phyloP scores from a whole-genome alignment of 208 protist genomes.

The Leishmania tarentolae region DNA sequence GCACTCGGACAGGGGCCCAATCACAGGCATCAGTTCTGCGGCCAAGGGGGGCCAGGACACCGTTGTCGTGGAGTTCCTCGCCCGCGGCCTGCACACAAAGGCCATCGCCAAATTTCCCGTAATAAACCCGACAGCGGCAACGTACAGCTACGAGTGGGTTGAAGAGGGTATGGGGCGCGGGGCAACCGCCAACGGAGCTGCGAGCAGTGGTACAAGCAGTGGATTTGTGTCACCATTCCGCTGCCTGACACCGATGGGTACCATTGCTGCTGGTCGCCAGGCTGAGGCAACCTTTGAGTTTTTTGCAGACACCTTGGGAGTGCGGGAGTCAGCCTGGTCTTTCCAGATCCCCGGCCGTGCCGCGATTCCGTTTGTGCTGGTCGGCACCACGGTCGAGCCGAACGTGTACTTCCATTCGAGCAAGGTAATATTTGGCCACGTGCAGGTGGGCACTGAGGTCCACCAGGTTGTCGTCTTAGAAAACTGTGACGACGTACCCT shows the following conservation, averaged over 20 bases:
- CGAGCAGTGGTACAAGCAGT: neutral
- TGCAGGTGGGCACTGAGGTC: constrained; percentile 80
- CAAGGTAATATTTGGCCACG: constrained; percentile 92
- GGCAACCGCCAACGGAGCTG: neutral
- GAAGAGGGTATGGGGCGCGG: constrained; percentile 34
- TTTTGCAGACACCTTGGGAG: constrained; percentile 81
- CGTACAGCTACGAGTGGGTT: constrained; percentile 95
- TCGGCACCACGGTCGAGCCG: constrained; percentile 94
- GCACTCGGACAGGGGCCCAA: constrained; percentile 73
- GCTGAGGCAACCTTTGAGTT: constrained; percentile 97
- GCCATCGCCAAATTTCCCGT: constrained; percentile 92
- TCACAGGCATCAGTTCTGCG: constrained; percentile 57
- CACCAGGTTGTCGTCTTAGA: constrained; percentile 88
- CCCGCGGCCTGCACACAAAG: constrained; percentile 90
- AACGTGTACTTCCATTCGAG: constrained; percentile 89
- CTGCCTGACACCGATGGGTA: constrained; percentile 86
- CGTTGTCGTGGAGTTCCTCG: constrained; percentile 92
- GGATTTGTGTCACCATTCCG: constrained; percentile 77
- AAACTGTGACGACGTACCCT: constrained; percentile 94
- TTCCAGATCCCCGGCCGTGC: constrained; percentile 90
- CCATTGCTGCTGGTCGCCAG: constrained; percentile 87
- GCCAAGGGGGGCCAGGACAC: constrained; percentile 40
- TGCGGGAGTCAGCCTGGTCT: constrained; percentile 91
- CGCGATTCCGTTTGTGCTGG: constrained; percentile 93
- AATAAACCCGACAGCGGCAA: constrained; percentile 93